phyloP scores from a whole-genome alignment of 148 eudicot species.

The Chenopodium quinoa region DNA sequence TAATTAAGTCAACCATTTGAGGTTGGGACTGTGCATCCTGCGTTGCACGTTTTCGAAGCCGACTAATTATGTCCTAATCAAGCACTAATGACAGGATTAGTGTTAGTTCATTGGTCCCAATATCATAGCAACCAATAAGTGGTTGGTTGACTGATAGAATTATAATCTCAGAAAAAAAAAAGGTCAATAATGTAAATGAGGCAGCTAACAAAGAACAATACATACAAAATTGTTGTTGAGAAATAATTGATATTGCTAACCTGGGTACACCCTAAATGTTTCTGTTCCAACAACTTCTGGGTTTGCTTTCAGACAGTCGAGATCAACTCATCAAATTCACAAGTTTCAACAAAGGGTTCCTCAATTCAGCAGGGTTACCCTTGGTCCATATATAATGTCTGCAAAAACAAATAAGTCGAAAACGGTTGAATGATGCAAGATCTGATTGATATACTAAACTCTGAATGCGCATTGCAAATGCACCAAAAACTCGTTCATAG shows the following conservation, averaged over 20 bases:
- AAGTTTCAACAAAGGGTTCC: neutral
- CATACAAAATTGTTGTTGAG: constrained; percentile 1
- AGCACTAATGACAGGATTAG: constrained; percentile 18
- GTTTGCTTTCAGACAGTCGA: constrained; percentile 5
- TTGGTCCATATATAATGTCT: constrained; percentile 5
- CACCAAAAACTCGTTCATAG: neutral
- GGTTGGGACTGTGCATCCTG: constrained; percentile 16
- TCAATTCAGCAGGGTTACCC: neutral
- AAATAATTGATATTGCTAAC: constrained; percentile 11
- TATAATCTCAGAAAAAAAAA: neutral
- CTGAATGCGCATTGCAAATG: neutral
- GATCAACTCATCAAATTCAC: neutral
- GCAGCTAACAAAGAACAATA: neutral
- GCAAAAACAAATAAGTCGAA: neutral
- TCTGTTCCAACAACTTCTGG: neutral
- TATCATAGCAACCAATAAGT: constrained; percentile 15
- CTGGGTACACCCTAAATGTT: neutral
- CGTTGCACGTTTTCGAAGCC: constrained; percentile 16
- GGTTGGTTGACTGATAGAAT: neutral
- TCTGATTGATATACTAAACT: neutral
- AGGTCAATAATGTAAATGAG: constrained; percentile 7
- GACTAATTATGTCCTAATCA: constrained; percentile 18
- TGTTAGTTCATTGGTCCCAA: constrained; percentile 16
- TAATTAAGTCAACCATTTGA: neutral
- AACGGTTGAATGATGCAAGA: neutral